Evolutionary conservation across 768 basidiomycete species (phyloP).

Genomic region (Amanita muscaria): DNA sequence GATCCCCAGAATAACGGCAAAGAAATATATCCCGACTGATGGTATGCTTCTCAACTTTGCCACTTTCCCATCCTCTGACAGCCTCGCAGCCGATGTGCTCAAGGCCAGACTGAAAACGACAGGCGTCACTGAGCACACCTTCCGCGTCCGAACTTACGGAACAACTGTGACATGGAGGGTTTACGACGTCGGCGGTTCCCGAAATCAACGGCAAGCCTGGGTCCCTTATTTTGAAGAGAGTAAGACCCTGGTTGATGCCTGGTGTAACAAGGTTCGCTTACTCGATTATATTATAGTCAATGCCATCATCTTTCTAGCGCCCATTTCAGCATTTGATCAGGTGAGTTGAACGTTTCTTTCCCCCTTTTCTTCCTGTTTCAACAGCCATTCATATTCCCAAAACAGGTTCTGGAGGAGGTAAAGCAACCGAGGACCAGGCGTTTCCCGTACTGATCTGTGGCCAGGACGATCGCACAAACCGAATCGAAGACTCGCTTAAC

Average conservation of each 20-base stretch:
- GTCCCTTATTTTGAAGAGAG: constrained; percentile 85
- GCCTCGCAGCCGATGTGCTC: constrained; percentile 55
- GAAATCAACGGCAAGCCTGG: constrained; percentile 80
- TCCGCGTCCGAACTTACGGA: constrained; percentile 51
- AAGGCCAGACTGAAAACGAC: constrained; percentile 78
- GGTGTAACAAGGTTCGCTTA: background rate
- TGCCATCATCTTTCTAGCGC: constrained; percentile 83
- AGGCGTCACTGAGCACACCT: constrained; percentile 73
- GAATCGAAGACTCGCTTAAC: constrained; percentile 70
- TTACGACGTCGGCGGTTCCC: constrained; percentile 79
- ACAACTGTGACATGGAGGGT: constrained; percentile 65
- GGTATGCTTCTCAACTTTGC: constrained; percentile 29
- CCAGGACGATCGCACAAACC: constrained; percentile 66
- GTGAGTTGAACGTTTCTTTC: constrained; percentile 17
- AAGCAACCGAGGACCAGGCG: background rate
- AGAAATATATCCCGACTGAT: constrained; percentile 75
- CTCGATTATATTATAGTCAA: constrained; percentile 43
- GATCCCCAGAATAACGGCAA: constrained; percentile 70
- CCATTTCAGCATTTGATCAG: constrained; percentile 84
- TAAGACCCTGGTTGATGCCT: constrained; percentile 21
- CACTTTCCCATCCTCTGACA: background rate
- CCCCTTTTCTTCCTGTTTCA: constrained; percentile 6
- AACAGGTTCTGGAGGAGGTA: constrained; percentile 64
- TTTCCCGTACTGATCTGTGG: background rate
- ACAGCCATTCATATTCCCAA: background rate